A percentile compares a stretch with the other conserved stretches of the same genome.
Conservation (phyloP, 176 grass and related monocot species). For the Aegilops tauschii region DNA sequence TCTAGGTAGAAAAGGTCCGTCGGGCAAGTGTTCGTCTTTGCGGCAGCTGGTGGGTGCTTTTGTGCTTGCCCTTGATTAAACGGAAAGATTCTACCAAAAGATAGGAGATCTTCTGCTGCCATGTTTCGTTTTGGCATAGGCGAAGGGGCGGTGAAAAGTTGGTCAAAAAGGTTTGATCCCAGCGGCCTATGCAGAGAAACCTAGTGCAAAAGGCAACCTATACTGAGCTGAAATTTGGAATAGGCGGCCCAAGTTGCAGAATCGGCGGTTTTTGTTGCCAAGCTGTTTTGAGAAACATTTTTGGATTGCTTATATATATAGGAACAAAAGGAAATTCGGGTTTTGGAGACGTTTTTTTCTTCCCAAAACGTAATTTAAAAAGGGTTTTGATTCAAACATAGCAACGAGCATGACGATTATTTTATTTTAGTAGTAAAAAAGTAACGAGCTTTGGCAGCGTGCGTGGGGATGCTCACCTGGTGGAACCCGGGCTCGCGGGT, state of each 20-base stretch:
- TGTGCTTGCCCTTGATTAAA: neutral
- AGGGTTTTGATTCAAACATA: neutral
- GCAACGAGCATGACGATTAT: neutral
- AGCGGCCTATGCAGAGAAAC: neutral
- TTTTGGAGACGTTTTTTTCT: neutral
- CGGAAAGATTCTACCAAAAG: neutral
- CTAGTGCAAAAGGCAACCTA: neutral
- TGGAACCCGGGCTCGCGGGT: conserved; percentile 94
- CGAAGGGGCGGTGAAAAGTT: conserved; percentile 16
- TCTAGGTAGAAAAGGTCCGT: neutral
- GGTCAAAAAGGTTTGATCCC: conserved; percentile 2
- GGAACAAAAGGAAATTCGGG: neutral
- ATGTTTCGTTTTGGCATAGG: neutral
- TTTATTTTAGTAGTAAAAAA: neutral
- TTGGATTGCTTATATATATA: neutral
- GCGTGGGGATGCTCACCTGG: conserved; percentile 44
- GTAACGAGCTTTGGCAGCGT: neutral
- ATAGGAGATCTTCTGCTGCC: neutral
- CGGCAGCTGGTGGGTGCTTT: neutral
- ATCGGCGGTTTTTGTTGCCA: neutral
- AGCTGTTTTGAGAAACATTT: neutral
- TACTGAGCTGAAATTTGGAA: neutral
- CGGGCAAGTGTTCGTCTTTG: neutral
- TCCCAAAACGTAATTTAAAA: neutral
- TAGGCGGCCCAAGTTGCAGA: neutral